A percentile compares a stretch with the other conserved stretches of the same genome.
These are phyloP conservation scores for Cyberlindnera saturnus DNA, from an alignment of 805 yeast genomes.

Conservation along the genomic window DNA sequence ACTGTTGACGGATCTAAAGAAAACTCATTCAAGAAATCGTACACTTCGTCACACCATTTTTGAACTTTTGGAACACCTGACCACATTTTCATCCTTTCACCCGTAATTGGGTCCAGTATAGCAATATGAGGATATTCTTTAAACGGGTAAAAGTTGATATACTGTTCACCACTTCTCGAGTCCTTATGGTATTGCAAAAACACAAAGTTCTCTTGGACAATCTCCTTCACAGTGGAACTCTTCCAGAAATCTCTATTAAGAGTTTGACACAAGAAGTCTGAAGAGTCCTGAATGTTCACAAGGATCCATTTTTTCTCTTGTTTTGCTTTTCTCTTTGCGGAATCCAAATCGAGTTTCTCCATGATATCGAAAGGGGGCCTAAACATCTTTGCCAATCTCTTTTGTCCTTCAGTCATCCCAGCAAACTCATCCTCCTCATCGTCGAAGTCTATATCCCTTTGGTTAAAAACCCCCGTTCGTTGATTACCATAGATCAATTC, in stretches of 20 bases:
- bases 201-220: constrained; percentile 62
- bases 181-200: constrained; percentile 83
- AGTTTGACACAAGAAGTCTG: constrained; percentile 84
- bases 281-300: constrained; percentile 79
- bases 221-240: constrained; percentile 51
- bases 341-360: constrained; percentile 57
- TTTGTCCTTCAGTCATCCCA: constrained; percentile 36
- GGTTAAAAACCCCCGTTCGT: constrained; percentile 30
- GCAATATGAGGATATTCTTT: constrained; percentile 80
- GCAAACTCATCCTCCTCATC: constrained; percentile 24
- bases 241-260: constrained; percentile 94
- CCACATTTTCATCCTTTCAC: constrained; percentile 83
- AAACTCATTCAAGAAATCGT: constrained; percentile 59
- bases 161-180: constrained; percentile 67
- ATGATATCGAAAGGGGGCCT: constrained; percentile 94
- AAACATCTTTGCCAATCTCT: constrained; percentile 75
- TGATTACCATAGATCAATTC: constrained; percentile 26
- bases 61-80: constrained; percentile 55
- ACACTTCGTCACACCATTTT: constrained; percentile 60
- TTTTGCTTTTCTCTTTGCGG: constrained; percentile 65
- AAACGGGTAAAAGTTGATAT: constrained; percentile 67
- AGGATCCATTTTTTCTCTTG: constrained; percentile 70
- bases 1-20: constrained; percentile 56
- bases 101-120: constrained; percentile 90
- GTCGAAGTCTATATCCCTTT: constrained; percentile 25